Base-by-base conservation (phyloP, 805 yeast species). In the Metschnikowia lunata region DNA sequence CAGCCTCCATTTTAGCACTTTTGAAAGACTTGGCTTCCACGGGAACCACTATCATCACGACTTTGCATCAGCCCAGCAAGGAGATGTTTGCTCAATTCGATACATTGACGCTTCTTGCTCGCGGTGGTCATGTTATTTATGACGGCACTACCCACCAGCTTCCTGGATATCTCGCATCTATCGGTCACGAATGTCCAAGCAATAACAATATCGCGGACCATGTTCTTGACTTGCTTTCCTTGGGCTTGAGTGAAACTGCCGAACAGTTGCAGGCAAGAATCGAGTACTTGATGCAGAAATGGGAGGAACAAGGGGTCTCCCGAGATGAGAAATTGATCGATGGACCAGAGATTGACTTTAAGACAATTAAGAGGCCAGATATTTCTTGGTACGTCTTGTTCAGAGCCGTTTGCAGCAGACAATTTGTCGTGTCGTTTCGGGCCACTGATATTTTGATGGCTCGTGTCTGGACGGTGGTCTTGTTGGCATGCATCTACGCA, bases 61-160 rank as follows among this genome's bases (percentile, higher is more conserved):
- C 96, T 0, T 85, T 88, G 40, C 96, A 88, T 61, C 96, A 88
- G 56, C 96, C 96, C 1, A 77, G 87, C 50, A 76, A 78, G 28
- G 85, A 79, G 46, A 64, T 85, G 51, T 81, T 85, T 56, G 61
- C 71, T 13, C 66, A 66, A 45, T 86, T 88, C 67, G 91, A 88
- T 6, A 76, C 84, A 12, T 72, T 88, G n/a, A 63, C 87, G 31
- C 63, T 88, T 34, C 66, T 88, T 23, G 86, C 89, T 0, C 82
- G 80, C 59, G 87, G 90, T 34, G 90, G 91, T 7, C 58, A 63
- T 30, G 88, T 81, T 14, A 80, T 83, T 4, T 88, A 77, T 58
- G 79, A 83, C 60, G 93, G 93, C 0, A 54, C 67, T 0, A 74
- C 82, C 5, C 40, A 45, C 0, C 63, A 61, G 5, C 62, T 86